Base-by-base conservation (phyloP, 2,329 filamentous ascomycete species). In the Pseudogymnoascus sp. region DNA sequence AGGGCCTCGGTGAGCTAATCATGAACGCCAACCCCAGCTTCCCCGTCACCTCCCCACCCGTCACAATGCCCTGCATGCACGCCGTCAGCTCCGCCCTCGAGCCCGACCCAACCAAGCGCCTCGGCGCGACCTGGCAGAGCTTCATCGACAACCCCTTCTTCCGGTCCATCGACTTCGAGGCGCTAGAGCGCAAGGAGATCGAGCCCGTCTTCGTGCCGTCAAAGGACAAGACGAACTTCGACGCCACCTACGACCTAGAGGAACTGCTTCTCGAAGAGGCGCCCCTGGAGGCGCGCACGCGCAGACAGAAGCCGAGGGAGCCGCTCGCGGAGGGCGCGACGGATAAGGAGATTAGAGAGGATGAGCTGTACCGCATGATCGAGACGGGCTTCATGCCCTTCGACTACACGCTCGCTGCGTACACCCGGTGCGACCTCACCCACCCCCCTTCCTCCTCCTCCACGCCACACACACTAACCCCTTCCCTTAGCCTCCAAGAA, bases 151-250 rank as follows among this genome's bases (percentile, higher is more conserved):
- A 97, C 72, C 88, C 92, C 6, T 97, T 97, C 79, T 99, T 99
- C 79, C 83, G 87, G 42, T 78, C 83, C 2, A 85, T 97, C 68
- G 89, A 97, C 73, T 99, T 99, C 69, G 86, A 85, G 13, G 87
- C 87, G 0, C 77, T 99, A 36, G 91, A 96, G 74, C 82, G 86
- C 67, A 97, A 97, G 74, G 87, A 92, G 72, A 87, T 97, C 50
- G 88, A 93, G 69, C 95, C 95, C 0, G 86, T 97, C 3, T 99
- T 99, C 74, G 84, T 89, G 19, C 95, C 95, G 0, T 96, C 93
- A 0, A 93, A 91, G 63, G 95, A 97, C 60, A 99, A 99, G 82
- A 97, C 95, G 3, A 99, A 99, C 74, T 99, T 99, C 69, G 95
- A 99, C 76, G 95, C 95, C 4, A 99, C 95, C 0, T 97, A 99